A percentile compares a stretch with the other conserved stretches of the same genome.
Conservation (phyloP, 352 stramenopile species). For the Phytophthora litchii region DNA sequence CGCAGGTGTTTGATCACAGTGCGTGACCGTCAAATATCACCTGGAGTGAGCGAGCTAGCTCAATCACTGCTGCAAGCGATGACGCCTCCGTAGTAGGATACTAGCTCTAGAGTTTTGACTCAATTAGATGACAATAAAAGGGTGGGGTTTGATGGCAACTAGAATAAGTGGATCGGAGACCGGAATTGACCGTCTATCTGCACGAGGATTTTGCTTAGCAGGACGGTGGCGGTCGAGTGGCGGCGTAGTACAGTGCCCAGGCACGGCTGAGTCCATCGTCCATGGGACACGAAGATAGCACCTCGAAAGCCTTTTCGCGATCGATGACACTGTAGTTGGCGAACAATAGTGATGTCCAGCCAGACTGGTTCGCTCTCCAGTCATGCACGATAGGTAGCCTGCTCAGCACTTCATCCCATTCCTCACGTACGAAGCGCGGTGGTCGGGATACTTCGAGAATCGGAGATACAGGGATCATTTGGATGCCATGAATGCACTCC, state of each 20-base stretch:
- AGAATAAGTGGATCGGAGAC: not conserved
- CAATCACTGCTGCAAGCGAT: conserved; percentile 61
- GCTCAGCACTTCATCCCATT: conserved; percentile 66
- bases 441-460: conserved; percentile 52
- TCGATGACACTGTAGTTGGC: conserved; percentile 63
- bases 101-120: conserved; percentile 5
- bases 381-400: conserved; percentile 57
- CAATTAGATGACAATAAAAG: conserved; percentile 1
- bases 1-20: conserved; percentile 44
- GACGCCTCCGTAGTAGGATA: conserved; percentile 18
- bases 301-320: conserved; percentile 36
- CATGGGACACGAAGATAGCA: conserved; percentile 56
- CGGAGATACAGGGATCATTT: conserved; percentile 74
- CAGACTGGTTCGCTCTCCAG: conserved; percentile 48
- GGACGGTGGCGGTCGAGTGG: conserved; percentile 37
- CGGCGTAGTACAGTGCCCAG: conserved; percentile 67
- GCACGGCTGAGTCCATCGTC: conserved; percentile 75
- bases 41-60: conserved; percentile 45
- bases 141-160: conserved; percentile 1
- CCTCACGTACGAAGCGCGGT: conserved; percentile 52
- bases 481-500: conserved; percentile 80
- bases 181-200: not conserved
- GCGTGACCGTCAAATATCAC: conserved; percentile 35
- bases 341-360: conserved; percentile 70
- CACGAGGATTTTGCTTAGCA: conserved; percentile 16